These are phyloP conservation scores for Galerina marginata DNA, from an alignment of 768 basidiomycete species.

Conservation along the genomic window DNA sequence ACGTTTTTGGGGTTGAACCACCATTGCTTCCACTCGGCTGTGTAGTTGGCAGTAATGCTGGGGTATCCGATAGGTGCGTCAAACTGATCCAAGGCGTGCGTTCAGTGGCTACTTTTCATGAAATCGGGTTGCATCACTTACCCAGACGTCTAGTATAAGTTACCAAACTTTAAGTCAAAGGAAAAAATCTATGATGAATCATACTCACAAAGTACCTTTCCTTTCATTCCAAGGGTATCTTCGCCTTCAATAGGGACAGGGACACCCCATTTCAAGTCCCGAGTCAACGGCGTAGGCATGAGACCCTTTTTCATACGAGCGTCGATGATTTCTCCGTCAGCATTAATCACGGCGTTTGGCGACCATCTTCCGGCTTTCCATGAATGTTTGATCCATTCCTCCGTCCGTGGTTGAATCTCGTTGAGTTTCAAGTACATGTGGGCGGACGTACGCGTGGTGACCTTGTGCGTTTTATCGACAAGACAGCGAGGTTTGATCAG, in stretches of 20 bases:
- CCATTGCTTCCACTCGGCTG: constrained; percentile 94
- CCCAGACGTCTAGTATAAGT: constrained; percentile 82
- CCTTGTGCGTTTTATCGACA: constrained; percentile 77
- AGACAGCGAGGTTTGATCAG: constrained; percentile 95
- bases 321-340: constrained; percentile 88
- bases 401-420: constrained; percentile 77
- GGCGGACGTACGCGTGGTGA: constrained; percentile 76
- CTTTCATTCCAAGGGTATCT: constrained; percentile 84
- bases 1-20: constrained; percentile 94
- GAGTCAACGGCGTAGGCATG: constrained; percentile 87
- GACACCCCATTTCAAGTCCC: constrained; percentile 97
- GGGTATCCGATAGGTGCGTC: constrained; percentile 97
- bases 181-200: background rate
- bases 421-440: constrained; percentile 95
- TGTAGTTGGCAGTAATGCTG: constrained; percentile 96
- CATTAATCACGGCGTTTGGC: constrained; percentile 88
- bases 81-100: constrained; percentile 58
- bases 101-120: constrained; percentile 15
- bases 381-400: constrained; percentile 86
- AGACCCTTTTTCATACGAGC: constrained; percentile 86
- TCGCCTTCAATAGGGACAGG: constrained; percentile 83
- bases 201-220: constrained; percentile 92
- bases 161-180: constrained; percentile 9
- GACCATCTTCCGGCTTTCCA: constrained; percentile 90
- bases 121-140: constrained; percentile 42